Conservation (phyloP, 768 basidiomycete genomes). For the Suillus spraguei region DNA sequence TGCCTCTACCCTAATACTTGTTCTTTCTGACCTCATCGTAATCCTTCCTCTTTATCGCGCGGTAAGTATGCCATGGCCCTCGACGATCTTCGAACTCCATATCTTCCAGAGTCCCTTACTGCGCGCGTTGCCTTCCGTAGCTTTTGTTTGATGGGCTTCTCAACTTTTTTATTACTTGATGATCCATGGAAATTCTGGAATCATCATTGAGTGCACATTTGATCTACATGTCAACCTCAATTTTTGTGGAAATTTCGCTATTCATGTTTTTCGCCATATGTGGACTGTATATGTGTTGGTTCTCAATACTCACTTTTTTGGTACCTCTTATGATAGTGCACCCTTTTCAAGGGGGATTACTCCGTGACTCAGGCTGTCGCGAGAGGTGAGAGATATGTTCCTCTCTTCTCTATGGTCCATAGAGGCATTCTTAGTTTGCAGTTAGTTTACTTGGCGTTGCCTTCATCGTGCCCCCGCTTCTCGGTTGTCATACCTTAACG, state of each 20-base stretch:
- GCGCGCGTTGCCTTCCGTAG: too few species aligned
- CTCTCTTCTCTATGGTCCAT: not conserved
- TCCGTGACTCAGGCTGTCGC: constrained; percentile 56
- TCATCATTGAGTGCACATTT: constrained; percentile 54
- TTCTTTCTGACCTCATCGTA: not conserved
- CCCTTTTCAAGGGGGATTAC: constrained; percentile 62
- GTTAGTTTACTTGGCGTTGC: constrained; percentile 78
- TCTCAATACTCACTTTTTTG: constrained; percentile 65
- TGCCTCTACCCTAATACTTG: not conserved
- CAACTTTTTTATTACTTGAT: not conserved
- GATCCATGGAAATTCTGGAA: too few species aligned
- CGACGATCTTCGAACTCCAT: too few species aligned
- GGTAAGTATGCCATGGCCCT: not conserved
- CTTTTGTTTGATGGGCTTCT: too few species aligned
- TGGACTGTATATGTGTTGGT: constrained; percentile 66
- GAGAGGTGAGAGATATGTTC: constrained; percentile 39
- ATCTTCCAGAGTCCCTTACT: not conserved
- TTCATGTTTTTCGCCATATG: constrained; percentile 71
- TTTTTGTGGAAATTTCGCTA: not conserved
- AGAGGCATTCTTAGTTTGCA: constrained; percentile 45
- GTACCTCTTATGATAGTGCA: constrained; percentile 63
- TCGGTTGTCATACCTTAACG: constrained; percentile 4
- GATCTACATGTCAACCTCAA: not conserved
- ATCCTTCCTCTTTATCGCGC: not conserved
- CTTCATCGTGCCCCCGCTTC: constrained; percentile 74